These are phyloP conservation scores for Fraxinus paxiana DNA, from an alignment of 305 asterid species.

Conservation along the genomic window DNA sequence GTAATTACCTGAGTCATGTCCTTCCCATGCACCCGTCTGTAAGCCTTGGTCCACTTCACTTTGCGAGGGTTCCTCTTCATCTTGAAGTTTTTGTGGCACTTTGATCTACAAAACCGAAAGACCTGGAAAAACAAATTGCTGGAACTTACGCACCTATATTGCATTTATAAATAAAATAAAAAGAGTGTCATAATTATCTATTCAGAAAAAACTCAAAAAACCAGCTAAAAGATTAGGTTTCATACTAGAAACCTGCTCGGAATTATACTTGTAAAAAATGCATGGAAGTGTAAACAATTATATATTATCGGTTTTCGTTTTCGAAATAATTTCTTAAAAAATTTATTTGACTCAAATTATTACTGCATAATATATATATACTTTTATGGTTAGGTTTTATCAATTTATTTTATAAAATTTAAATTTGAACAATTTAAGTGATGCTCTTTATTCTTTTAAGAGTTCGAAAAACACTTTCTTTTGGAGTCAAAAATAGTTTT, in stretches of 20 bases:
- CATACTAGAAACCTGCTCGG: not conserved
- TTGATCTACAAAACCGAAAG: constrained; percentile 82
- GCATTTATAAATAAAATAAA: not conserved
- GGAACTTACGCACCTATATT: constrained; percentile 7
- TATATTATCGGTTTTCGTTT: too few species aligned
- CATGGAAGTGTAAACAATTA: not conserved
- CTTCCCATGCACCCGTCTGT: constrained; percentile 75
- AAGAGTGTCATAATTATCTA: not conserved
- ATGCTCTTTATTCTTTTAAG: too few species aligned
- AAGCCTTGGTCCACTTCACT: constrained; percentile 91
- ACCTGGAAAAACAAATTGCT: constrained; percentile 41
- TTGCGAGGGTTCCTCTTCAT: constrained; percentile 98
- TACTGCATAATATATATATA: too few species aligned
- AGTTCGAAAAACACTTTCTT: too few species aligned
- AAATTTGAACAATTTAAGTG: too few species aligned
- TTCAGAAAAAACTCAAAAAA: not conserved
- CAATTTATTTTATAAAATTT: too few species aligned
- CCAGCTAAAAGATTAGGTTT: not conserved
- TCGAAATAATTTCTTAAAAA: too few species aligned
- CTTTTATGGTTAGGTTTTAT: too few species aligned
- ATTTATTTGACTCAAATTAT: too few species aligned
- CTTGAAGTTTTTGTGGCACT: constrained; percentile 91
- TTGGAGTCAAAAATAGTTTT: too few species aligned
- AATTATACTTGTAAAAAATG: not conserved
- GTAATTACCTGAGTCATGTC: constrained; percentile 81